phyloP scores from a whole-genome alignment of 1,139 yeast species.

The Ogataea hybrid region DNA sequence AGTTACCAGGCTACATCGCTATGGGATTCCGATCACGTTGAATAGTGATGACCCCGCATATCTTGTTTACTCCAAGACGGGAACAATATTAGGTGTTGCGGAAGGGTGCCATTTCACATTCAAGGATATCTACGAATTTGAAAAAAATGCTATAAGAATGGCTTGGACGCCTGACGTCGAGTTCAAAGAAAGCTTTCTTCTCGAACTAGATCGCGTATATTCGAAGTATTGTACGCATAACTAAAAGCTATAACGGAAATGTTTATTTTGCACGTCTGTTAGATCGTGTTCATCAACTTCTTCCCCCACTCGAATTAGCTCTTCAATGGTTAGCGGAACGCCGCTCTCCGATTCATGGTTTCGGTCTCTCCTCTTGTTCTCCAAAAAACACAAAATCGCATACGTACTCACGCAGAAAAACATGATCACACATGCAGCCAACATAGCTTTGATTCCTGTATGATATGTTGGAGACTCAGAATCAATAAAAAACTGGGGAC shows the following conservation, averaged over 20 bases:
- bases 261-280: constrained; percentile 66
- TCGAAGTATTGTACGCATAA: constrained; percentile 4
- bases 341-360: neutral
- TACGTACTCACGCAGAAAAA: constrained; percentile 30
- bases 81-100: constrained; percentile 9
- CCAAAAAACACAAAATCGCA: constrained; percentile 33
- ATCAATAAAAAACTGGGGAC: constrained; percentile 64
- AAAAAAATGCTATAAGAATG: constrained; percentile 19
- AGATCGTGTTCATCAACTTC: constrained; percentile 57
- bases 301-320: constrained; percentile 30
- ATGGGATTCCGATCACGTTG: constrained; percentile 58
- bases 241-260: constrained; percentile 46
- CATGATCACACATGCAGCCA: constrained; percentile 33
- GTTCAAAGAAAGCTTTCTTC: constrained; percentile 15
- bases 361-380: constrained; percentile 32
- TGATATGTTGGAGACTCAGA: constrained; percentile 53
- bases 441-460: constrained; percentile 51
- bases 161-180: constrained; percentile 21
- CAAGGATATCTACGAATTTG: constrained; percentile 18
- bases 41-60: constrained; percentile 81
- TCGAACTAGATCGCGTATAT: constrained; percentile 13
- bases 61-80: constrained; percentile 23
- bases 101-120: constrained; percentile 14
- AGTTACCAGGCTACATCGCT: constrained; percentile 40
- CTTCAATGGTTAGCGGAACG: constrained; percentile 9